Evolutionary conservation across 1,284 basidiomycete species (phyloP).

Genomic region (Trichosporon coremiiforme): DNA sequence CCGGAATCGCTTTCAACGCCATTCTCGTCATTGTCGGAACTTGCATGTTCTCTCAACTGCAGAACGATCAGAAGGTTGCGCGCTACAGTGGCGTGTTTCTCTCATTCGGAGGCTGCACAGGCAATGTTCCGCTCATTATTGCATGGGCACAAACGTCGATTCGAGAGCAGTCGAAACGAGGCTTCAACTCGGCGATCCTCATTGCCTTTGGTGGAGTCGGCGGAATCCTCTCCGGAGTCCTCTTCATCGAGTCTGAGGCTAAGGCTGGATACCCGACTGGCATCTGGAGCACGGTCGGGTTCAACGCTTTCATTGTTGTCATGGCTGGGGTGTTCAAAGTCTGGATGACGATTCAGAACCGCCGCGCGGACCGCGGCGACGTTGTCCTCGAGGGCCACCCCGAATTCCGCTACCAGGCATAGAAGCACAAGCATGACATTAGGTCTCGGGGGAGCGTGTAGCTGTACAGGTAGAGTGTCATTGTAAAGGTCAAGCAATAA

Average conservation of each 20-base stretch:
- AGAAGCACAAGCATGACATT: not conserved
- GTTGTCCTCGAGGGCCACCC: constrained; percentile 25
- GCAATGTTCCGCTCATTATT: constrained; percentile 45
- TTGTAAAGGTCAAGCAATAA: not conserved
- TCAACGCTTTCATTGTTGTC: constrained; percentile 17
- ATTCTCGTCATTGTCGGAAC: constrained; percentile 21
- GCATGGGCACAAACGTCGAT: constrained; percentile 56
- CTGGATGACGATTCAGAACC: constrained; percentile 26
- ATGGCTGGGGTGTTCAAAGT: constrained; percentile 19
- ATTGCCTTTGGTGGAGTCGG: constrained; percentile 57
- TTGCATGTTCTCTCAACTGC: constrained; percentile 20
- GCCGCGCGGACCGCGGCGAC: constrained; percentile 23
- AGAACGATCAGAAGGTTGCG: constrained; percentile 15
- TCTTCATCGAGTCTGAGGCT: constrained; percentile 27
- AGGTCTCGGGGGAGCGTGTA: not conserved
- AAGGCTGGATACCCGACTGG: constrained; percentile 25
- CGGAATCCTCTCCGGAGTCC: constrained; percentile 50
- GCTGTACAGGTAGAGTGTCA: not conserved
- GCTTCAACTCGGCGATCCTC: constrained; percentile 52
- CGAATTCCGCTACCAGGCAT: constrained; percentile 28
- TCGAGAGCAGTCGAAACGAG: constrained; percentile 52
- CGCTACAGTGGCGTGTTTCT: constrained; percentile 50
- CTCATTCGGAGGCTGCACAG: constrained; percentile 46
- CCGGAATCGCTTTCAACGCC: constrained; percentile 18
- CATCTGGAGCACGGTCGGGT: constrained; percentile 17